Conservation (phyloP, 345 rosid species). For the Theobroma cacao region DNA sequence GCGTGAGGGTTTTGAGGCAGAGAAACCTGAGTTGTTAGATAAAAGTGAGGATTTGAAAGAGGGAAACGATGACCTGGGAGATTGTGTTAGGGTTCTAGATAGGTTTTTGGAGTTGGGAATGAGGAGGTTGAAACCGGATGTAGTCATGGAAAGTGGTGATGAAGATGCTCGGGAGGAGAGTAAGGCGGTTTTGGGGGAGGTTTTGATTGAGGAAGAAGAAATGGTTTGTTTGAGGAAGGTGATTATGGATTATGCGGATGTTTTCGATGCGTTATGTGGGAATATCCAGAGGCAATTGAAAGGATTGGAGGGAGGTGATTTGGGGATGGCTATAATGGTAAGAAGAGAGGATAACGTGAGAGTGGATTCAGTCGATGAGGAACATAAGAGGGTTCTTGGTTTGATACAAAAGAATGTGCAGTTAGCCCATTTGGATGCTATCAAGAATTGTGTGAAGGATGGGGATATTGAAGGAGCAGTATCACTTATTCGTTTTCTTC, state of each 20-base stretch:
- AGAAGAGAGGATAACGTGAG: constrained; percentile 29
- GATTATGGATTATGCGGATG: constrained; percentile 57
- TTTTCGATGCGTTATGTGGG: constrained; percentile 65
- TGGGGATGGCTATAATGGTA: constrained; percentile 42
- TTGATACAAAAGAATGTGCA: constrained; percentile 62
- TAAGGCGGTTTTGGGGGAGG: constrained; percentile 10
- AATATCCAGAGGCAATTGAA: constrained; percentile 65
- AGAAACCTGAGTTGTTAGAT: constrained; percentile 24
- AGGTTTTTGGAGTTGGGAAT: constrained; percentile 62
- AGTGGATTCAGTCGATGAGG: constrained; percentile 35
- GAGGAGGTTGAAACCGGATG: constrained; percentile 59
- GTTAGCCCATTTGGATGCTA: constrained; percentile 71
- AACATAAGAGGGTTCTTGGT: constrained; percentile 45
- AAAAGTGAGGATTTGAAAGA: constrained; percentile 29
- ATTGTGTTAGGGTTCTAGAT: constrained; percentile 48
- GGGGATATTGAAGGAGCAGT: constrained; percentile 58
- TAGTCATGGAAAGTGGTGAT: constrained; percentile 22
- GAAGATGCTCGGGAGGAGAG: constrained; percentile 23
- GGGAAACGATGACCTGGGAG: constrained; percentile 34
- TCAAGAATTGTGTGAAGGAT: constrained; percentile 37
- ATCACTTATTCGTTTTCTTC: constrained; percentile 64
- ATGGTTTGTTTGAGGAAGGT: constrained; percentile 49
- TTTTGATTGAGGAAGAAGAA: constrained; percentile 45
- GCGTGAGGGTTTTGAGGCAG: constrained; percentile 26
- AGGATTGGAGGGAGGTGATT: constrained; percentile 40